Base-by-base conservation (phyloP, 306 rosid species). In the Citrullus mucosospermus region DNA sequence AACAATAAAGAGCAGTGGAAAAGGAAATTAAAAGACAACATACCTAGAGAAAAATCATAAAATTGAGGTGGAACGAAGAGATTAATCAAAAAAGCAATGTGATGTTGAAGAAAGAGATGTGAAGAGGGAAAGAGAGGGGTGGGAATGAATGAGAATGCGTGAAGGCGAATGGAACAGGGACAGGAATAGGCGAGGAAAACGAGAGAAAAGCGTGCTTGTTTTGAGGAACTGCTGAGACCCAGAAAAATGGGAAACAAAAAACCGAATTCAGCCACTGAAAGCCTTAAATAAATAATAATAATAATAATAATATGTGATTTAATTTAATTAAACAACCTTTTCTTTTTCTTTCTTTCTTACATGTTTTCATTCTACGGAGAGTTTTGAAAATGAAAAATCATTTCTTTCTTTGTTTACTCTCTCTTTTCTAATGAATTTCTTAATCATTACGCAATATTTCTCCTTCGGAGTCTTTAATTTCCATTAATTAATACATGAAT, bases 191-290 rank as follows among this genome's bases (percentile, higher is more conserved):
- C 55, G 59, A 51, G 62, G 80, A 81, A 85, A 85, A 63, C 71
- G 92, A 87, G 96, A 90, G 92, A 88, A 89, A 86, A 82, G 53
- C 82, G 91, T 86, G 86, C 82, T 53, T 86, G 87, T 80, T 85
- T 86, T 75, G 75, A 85, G 98, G 92, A 89, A 82, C 82, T 75
- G 88, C 97, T 93, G 86, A 87, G 89, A 83, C 84, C 77, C 79
- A 88, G 90, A 87, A 78, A 48, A 56, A 71, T 28, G 56, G 53
- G 65, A 48, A 77, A 51, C 63, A 38, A 76, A 63, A 77, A 25
- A 50, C 43, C 43, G 76, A 71, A 60, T 57, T 11, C 51, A 59
- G 76, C 68, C 58, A 74, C 58, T 57, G 66, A 69, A 78, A 75
- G 65, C 16, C 46, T 74, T 18, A 34, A 74, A 78, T 55, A 74